Percentiles rank a stretch among this genome's conserved stretches.
phyloP scores from a whole-genome alignment of 352 stramenopile genomes.

The Phytophthora ohioensis region DNA sequence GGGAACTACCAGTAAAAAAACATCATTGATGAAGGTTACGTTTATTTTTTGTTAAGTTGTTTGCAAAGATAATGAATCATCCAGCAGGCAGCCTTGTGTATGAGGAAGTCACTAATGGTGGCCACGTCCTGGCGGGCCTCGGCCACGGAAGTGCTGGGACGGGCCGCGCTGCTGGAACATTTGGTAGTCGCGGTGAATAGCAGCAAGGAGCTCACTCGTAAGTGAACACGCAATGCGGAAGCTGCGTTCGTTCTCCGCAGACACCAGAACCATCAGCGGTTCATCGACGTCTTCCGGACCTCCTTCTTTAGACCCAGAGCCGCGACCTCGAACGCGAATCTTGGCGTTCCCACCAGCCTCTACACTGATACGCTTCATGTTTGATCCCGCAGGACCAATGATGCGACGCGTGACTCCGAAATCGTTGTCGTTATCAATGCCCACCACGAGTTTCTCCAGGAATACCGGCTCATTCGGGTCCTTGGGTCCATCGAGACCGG shows the following conservation, averaged over 20 bases:
- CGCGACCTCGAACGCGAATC: conserved; percentile 85
- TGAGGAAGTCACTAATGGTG: conserved; percentile 24
- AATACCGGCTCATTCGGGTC: conserved; percentile 48
- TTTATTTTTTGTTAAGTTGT: conserved; percentile 19
- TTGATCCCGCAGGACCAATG: conserved; percentile 77
- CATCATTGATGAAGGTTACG: conserved; percentile 10
- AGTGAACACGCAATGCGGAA: conserved; percentile 82
- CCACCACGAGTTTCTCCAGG: conserved; percentile 81
- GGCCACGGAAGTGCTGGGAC: conserved; percentile 31
- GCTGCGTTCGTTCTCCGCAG: conserved; percentile 86
- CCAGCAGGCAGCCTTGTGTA: neutral
- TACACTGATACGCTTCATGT: conserved; percentile 91
- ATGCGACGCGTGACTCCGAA: conserved; percentile 88
- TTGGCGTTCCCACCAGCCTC: conserved; percentile 85
- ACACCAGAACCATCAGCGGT: conserved; percentile 86
- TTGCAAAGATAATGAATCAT: conserved; percentile 14
- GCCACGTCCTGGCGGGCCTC: conserved; percentile 39
- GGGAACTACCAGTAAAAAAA: conserved; percentile 8
- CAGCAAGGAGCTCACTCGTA: conserved; percentile 66
- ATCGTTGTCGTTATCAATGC: conserved; percentile 88
- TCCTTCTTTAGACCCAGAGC: conserved; percentile 83
- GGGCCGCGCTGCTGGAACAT: conserved; percentile 54
- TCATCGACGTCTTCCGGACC: conserved; percentile 75
- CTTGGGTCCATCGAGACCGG: conserved; percentile 31
- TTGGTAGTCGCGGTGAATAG: conserved; percentile 84